Percentiles rank a stretch among this genome's conserved stretches.
These are phyloP conservation scores for Verticillium alfalfae DNA, from an alignment of 2,329 filamentous ascomycete genomes.

Conservation along the genomic window DNA sequence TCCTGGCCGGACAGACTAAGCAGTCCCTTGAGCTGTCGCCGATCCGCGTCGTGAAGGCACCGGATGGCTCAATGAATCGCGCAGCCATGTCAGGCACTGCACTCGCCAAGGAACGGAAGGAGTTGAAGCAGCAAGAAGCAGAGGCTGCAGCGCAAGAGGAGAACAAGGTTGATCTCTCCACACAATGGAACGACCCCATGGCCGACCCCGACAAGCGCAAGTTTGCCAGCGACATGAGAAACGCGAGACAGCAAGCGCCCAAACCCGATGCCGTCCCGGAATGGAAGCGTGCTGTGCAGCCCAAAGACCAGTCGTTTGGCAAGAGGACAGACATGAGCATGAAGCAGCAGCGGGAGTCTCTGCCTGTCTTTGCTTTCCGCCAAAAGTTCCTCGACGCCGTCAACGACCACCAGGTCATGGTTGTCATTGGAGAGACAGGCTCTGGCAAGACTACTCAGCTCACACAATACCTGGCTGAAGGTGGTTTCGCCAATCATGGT, in stretches of 20 bases:
- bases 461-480: constrained; percentile 92
- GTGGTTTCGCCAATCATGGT: constrained; percentile 78
- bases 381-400: constrained; percentile 85
- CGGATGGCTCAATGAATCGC: constrained; percentile 95
- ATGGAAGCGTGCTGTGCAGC: constrained; percentile 82
- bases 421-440: constrained; percentile 95
- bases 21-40: constrained; percentile 92
- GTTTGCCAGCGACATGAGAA: constrained; percentile 83
- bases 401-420: constrained; percentile 79
- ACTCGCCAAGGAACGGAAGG: constrained; percentile 83
- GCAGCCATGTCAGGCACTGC: constrained; percentile 91
- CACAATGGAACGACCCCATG: constrained; percentile 98
- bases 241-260: constrained; percentile 51
- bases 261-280: constrained; percentile 72
- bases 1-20: constrained; percentile 92
- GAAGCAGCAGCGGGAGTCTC: constrained; percentile 84
- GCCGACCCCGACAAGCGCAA: constrained; percentile 75
- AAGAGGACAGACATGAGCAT: constrained; percentile 89
- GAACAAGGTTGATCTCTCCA: constrained; percentile 74
- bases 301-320: constrained; percentile 74
- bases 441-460: constrained; percentile 97
- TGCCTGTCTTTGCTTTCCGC: constrained; percentile 87
- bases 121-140: constrained; percentile 81
- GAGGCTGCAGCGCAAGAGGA: constrained; percentile 70
- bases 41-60: constrained; percentile 93